Evolutionary conservation across 306 rosid species (phyloP), one percentile per base, ranked within the genome.

Genomic region (Lathyrus sativus): DNA sequence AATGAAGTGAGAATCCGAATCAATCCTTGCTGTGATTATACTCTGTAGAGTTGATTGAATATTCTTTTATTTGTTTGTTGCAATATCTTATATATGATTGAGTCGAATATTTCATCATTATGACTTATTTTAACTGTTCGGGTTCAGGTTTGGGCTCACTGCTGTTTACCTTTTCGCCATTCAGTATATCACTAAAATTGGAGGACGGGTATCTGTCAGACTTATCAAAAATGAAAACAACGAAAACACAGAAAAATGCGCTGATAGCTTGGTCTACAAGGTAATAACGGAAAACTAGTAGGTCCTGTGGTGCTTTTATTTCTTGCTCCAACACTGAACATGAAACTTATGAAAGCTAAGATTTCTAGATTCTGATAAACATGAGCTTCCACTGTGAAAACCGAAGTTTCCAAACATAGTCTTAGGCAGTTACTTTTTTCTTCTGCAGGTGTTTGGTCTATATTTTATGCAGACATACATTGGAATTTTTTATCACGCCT

Each of bases 211-310:
- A 46, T 88, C 97, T 28, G 93, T 90, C 50, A 88, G 70, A 80
- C 97, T 93, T 50, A 93, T 93, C 75, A 85, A 78, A 78, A 13
- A 72, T 48, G 99, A 93, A 84, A 87, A 93, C 81, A 85, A 90
- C 39, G 96, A 90, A 73, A 88, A 74, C 78, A 78, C 81, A 37
- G 99, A 93, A 79, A 93, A 87, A 68, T 82, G 83, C 28, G 90
- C 99, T 29, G 99, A 93, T 76, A 93, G 97, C 89, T 85, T 93
- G 83, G 89, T 93, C 70, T 93, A 93, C 86, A 93, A 93, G 97
- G 99, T 93, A 83, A 70, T 28, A 17, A 64, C 14, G 55, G 18
- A 54, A 41, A 71, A 44, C 7, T 54, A 24, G 46, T 61, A 44
- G 18, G 33, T 76, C 43, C 7, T 18, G 8, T 54, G 11, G 33